Evolutionary conservation across 805 yeast species (phyloP).

Genomic region (Metschnikowia colocasiae): DNA sequence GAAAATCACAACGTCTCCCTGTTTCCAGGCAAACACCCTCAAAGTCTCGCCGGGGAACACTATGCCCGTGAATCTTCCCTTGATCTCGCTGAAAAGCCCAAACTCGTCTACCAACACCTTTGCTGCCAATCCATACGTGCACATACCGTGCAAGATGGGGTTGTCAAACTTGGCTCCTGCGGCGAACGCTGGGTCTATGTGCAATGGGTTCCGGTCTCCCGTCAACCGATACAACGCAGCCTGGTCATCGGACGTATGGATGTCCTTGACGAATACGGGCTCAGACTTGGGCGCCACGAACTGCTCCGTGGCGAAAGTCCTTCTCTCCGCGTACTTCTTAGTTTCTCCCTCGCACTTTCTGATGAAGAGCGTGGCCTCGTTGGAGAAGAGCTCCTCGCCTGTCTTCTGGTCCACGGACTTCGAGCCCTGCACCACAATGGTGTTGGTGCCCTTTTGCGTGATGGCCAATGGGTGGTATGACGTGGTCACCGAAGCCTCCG

Average conservation of each 20-base stretch:
- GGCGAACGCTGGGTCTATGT: conserved; percentile 89
- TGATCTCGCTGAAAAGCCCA: conserved; percentile 80
- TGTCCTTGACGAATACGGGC: conserved; percentile 65
- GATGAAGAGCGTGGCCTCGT: conserved; percentile 80
- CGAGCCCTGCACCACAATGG: conserved; percentile 69
- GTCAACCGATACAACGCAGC: conserved; percentile 89
- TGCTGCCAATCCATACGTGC: conserved; percentile 78
- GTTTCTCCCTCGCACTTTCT: conserved; percentile 67
- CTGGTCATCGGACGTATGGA: conserved; percentile 62
- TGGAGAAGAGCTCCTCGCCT: conserved; percentile 69
- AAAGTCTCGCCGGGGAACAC: conserved; percentile 94
- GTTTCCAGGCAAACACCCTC: conserved; percentile 79
- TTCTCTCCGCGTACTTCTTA: conserved; percentile 44
- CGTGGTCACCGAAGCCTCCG: conserved; percentile 60
- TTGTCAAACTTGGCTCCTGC: conserved; percentile 76
- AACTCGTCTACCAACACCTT: conserved; percentile 73
- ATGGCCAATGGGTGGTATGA: conserved; percentile 66
- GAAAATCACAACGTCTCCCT: conserved; percentile 66
- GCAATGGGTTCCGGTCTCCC: conserved; percentile 94
- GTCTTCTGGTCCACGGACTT: conserved; percentile 64
- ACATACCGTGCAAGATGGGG: conserved; percentile 92
- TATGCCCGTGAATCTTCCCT: conserved; percentile 84
- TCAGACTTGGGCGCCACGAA: conserved; percentile 57
- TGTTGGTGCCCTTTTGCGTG: conserved; percentile 82
- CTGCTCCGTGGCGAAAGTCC: conserved; percentile 56